A percentile compares a stretch with the other conserved stretches of the same genome.
These are phyloP conservation scores for Yarrowia sp. DNA, from an alignment of 805 yeast genomes.

Conservation along the genomic window DNA sequence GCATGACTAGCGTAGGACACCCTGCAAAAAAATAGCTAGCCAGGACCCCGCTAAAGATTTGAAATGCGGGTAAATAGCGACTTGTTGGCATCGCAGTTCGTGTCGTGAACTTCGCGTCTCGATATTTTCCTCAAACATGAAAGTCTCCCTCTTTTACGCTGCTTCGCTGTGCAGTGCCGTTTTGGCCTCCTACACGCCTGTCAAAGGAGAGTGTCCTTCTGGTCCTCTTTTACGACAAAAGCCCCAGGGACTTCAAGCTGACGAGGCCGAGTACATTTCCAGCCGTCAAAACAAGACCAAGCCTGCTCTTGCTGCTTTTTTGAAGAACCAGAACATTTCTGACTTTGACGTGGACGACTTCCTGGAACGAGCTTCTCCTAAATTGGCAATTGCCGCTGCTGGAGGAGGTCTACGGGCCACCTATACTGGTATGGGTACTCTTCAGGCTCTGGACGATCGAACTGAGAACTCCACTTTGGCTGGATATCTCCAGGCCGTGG, in stretches of 20 bases:
- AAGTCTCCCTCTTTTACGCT: background rate
- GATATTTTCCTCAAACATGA: background rate
- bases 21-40: background rate
- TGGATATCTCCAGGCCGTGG: constrained; percentile 65
- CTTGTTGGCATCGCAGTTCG: background rate
- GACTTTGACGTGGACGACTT: background rate
- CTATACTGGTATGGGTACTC: constrained; percentile 78
- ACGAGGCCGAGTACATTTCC: background rate
- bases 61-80: background rate
- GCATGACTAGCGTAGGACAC: no score
- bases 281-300: background rate
- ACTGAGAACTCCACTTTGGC: constrained; percentile 48
- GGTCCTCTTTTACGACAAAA: background rate
- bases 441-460: constrained; percentile 74
- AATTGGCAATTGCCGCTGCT: constrained; percentile 33
- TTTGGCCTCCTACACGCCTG: background rate
- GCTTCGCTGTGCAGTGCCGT: background rate
- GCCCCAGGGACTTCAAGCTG: background rate
- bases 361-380: background rate
- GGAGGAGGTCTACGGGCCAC: constrained; percentile 94
- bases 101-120: background rate
- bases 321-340: background rate
- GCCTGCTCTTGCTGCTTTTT: background rate
- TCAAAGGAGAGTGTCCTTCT: background rate
- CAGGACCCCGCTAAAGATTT: background rate